phyloP scores from a whole-genome alignment of 108 stramenopile genomes.

The Skeletonema menzelii region DNA sequence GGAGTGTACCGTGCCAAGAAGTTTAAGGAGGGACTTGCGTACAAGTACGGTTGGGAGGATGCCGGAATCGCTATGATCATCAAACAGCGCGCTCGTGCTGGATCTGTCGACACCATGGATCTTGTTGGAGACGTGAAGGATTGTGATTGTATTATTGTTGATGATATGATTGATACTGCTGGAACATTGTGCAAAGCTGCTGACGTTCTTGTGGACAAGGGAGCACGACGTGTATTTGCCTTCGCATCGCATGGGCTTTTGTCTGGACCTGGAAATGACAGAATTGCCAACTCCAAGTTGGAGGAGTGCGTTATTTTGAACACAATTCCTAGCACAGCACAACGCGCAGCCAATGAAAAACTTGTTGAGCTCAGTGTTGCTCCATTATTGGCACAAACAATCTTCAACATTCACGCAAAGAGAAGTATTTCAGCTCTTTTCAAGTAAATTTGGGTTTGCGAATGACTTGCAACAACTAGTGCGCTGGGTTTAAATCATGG shows the following conservation, averaged over 20 bases:
- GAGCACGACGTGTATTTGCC: constrained; percentile 97
- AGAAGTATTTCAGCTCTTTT: constrained; percentile 99
- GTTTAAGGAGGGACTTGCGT: constrained; percentile 96
- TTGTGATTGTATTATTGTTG: constrained; percentile 98
- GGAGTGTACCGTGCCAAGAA: constrained; percentile 99
- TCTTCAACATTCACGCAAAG: constrained; percentile 99
- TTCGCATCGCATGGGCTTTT: constrained; percentile 99
- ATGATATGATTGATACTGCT: constrained; percentile 99
- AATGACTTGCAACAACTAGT: neutral
- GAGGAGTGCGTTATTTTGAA: constrained; percentile 95
- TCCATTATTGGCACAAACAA: constrained; percentile 96
- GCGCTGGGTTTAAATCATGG: neutral
- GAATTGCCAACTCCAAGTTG: constrained; percentile 94
- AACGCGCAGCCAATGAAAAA: constrained; percentile 88
- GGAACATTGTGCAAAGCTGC: constrained; percentile 99
- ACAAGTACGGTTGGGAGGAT: constrained; percentile 95
- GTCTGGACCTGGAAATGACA: constrained; percentile 95
- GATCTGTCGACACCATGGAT: constrained; percentile 96
- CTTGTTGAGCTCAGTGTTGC: constrained; percentile 95
- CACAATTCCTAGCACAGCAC: constrained; percentile 88
- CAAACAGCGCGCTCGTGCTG: constrained; percentile 98
- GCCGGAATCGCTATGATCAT: constrained; percentile 99
- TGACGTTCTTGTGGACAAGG: constrained; percentile 90
- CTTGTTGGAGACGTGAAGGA: constrained; percentile 98
- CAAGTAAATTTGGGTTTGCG: constrained; percentile 69